phyloP scores from a whole-genome alignment of 2,329 filamentous ascomycete genomes.

The Fragosphaeria purpurea region DNA sequence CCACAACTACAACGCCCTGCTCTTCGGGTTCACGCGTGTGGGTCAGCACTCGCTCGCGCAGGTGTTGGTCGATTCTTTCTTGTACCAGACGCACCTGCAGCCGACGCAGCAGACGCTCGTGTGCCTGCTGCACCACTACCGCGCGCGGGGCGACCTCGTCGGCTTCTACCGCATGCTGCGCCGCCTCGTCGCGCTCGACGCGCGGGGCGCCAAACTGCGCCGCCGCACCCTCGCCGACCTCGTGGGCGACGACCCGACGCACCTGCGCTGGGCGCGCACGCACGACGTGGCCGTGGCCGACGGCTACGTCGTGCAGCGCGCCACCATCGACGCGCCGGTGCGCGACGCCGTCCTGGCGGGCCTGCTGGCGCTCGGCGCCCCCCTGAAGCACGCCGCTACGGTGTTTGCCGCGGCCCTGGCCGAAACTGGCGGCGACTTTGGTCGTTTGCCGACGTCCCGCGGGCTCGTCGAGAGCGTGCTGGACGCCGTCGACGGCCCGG shows the following conservation, averaged over 20 bases:
- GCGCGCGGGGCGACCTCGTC: conserved; percentile 27
- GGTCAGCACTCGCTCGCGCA: conserved; percentile 40
- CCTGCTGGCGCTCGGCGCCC: conserved; percentile 36
- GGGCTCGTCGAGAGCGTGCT: conserved; percentile 32
- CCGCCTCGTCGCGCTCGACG: conserved; percentile 35
- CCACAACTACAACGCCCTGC: conserved; percentile 60
- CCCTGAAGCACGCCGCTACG: conserved; percentile 32
- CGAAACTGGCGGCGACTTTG: conserved; percentile 18
- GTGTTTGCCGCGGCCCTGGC: conserved; percentile 31
- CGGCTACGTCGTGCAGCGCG: conserved; percentile 30
- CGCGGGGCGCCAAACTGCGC: conserved; percentile 28
- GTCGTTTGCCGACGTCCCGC: conserved; percentile 7
- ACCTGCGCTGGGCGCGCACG: conserved; percentile 18
- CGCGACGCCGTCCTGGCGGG: conserved; percentile 37
- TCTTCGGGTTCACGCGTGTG: conserved; percentile 51
- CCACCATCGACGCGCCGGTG: conserved; percentile 26
- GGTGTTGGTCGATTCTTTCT: conserved; percentile 41
- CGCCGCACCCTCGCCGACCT: conserved; percentile 2
- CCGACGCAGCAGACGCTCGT: conserved; percentile 40
- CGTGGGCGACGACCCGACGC: conserved; percentile 11
- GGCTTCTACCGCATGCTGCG: conserved; percentile 35
- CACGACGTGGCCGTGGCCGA: conserved; percentile 17
- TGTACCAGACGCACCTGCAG: conserved; percentile 31
- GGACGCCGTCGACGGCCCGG: conserved; percentile 25
- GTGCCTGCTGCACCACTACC: conserved; percentile 42